phyloP scores from a whole-genome alignment of 2,329 filamentous ascomycete species.

The Alternaria gansuensis region DNA sequence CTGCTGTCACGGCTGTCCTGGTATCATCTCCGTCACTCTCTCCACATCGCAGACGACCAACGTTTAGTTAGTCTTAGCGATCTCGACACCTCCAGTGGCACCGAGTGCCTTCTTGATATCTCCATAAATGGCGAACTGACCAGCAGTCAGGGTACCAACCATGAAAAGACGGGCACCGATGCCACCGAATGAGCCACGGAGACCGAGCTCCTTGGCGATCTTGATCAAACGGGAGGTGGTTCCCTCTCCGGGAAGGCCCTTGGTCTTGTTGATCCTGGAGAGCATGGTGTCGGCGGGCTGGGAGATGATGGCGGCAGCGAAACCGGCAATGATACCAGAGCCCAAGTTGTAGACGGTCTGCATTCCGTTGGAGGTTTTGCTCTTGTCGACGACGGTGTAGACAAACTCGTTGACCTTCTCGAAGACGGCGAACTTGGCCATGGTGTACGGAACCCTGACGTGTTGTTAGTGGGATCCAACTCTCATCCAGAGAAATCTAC shows the following conservation, averaged over 20 bases:
- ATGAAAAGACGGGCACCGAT: constrained; percentile 82
- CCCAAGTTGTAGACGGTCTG: constrained; percentile 86
- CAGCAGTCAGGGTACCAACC: constrained; percentile 66
- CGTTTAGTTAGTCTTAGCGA: constrained; percentile 38
- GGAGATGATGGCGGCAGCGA: constrained; percentile 85
- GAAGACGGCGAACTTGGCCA: constrained; percentile 94
- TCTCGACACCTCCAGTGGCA: constrained; percentile 69
- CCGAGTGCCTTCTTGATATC: constrained; percentile 59
- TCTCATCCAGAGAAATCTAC: neutral
- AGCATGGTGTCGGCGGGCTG: constrained; percentile 95
- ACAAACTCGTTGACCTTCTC: constrained; percentile 83
- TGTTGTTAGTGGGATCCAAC: constrained; percentile 29
- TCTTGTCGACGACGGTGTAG: constrained; percentile 76
- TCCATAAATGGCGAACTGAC: constrained; percentile 88
- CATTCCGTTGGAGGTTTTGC: constrained; percentile 69
- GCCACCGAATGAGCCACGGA: constrained; percentile 80
- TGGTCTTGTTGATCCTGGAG: constrained; percentile 95
- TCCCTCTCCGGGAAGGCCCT: constrained; percentile 85
- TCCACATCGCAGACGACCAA: constrained; percentile 7
- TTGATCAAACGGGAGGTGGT: constrained; percentile 83
- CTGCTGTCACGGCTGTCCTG: constrained; percentile 39
- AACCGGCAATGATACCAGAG: constrained; percentile 85
- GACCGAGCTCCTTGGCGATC: constrained; percentile 85
- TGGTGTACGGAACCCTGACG: constrained; percentile 84
- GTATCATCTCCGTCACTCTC: constrained; percentile 33